Evolutionary conservation across 2,329 filamentous ascomycete species (phyloP).

Genomic region (Setomelanomma holmii): DNA sequence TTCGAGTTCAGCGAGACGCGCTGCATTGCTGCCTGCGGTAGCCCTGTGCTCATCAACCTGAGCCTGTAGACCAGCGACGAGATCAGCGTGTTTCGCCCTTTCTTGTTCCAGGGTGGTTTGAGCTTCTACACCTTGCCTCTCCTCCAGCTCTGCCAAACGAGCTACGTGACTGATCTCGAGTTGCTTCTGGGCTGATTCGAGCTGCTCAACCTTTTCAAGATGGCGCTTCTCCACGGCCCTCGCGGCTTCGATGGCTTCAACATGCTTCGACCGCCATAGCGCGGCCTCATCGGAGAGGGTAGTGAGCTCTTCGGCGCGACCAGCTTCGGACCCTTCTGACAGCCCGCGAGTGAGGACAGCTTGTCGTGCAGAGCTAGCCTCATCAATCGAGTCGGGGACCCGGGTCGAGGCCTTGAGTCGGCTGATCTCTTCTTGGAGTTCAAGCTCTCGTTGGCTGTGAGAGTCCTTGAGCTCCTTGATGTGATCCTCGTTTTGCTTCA

Average conservation of each 20-base stretch:
- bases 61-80: slow-evolving; percentile 66
- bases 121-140: slow-evolving; percentile 34
- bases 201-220: slow-evolving; percentile 72
- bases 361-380: slow-evolving; percentile 24
- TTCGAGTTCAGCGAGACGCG: slow-evolving; percentile 77
- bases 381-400: slow-evolving; percentile 18
- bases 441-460: slow-evolving; percentile 76
- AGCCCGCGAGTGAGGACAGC: slow-evolving; percentile 10
- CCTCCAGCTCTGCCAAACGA: slow-evolving; percentile 39
- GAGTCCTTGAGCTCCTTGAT: slow-evolving; percentile 75
- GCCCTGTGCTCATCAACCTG: slow-evolving; percentile 84
- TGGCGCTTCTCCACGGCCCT: slow-evolving; percentile 76
- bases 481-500: slow-evolving; percentile 83
- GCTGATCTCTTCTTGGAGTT: slow-evolving; percentile 75
- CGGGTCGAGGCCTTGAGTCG: slow-evolving; percentile 66
- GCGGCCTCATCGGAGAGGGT: slow-evolving; percentile 75
- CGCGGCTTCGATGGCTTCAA: slow-evolving; percentile 72
- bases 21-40: slow-evolving; percentile 71
- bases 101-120: slow-evolving; percentile 50
- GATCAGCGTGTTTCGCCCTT: slow-evolving; percentile 57
- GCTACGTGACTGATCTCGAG: slow-evolving; percentile 45
- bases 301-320: slow-evolving; percentile 65
- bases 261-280: slow-evolving; percentile 79
- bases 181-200: slow-evolving; percentile 67
- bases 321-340: slow-evolving; percentile 25